Evolutionary conservation across 148 eudicot genomes (phyloP), one percentile per base, ranked within the genome.

Genomic region (Linanthus parryae): DNA sequence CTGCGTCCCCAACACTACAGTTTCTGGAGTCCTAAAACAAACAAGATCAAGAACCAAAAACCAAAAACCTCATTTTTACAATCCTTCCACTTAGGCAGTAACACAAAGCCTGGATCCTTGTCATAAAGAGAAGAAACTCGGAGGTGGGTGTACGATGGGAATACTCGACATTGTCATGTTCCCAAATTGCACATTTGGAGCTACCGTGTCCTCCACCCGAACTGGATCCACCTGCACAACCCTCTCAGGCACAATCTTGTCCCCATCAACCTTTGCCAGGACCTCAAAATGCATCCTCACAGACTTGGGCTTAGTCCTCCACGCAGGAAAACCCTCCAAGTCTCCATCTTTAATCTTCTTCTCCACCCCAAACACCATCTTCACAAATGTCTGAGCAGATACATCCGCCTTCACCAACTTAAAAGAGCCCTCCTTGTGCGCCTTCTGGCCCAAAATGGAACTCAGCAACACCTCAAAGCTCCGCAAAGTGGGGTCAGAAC

Each of bases 271-370:
- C 80, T 84, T 84, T 10, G 81, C 98, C 66, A 92, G 70, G 40
- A 84, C 96, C 63, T 92, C 98, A 36, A 87, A 92, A 66, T 87
- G 94, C 94, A 87, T 79, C 71, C 66, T 84, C 59, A 81, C 73
- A 5, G 59, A 59, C 63, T 79, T 85, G 0, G 98, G 96, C 59
- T 84, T 92, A 6, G 98, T 92, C 53, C 83, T 79, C 98, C 98
- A 92, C 51, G 69, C 88, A 0, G 96, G 96, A 33, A 81, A 58
- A 21, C 76, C 79, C 30, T 45, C 57, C 12, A 65, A 37, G 17
- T 79, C 96, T 31, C 56, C 82, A 52, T 76, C 62, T 30, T 54
- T 69, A 16, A 87, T 41, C 65, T 73, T 80, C 81, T 73, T 87
- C 76, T 92, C 96, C 1, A 92, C 71, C 15, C 68, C 81, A 49